Percentiles rank a stretch among this genome's conserved stretches.
phyloP scores from a whole-genome alignment of 108 stramenopile species.

The Cyclotella cryptica region DNA sequence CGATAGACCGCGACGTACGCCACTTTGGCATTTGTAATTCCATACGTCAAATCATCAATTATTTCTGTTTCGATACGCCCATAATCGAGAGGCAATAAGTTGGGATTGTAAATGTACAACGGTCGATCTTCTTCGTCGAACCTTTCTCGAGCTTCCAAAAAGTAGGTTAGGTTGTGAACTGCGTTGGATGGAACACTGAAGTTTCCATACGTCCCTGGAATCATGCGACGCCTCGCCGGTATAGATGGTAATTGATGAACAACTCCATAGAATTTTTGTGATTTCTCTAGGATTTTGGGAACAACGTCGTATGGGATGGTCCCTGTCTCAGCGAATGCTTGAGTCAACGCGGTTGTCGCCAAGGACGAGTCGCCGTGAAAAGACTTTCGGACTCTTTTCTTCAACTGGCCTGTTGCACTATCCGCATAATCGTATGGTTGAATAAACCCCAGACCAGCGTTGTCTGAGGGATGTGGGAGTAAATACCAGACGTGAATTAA shows the following conservation, averaged over 20 bases:
- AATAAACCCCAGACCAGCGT: neutral
- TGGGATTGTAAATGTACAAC: conserved; percentile 56
- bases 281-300: neutral
- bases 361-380: too few species aligned
- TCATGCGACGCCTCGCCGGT: conserved; percentile 37
- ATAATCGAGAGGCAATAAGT: conserved; percentile 40
- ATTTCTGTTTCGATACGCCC: conserved; percentile 18
- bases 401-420: neutral
- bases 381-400: neutral
- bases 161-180: conserved; percentile 43
- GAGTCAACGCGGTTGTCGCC: neutral
- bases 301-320: conserved; percentile 11
- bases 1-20: conserved; percentile 49
- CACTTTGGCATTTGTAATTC: neutral
- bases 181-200: conserved; percentile 25
- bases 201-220: neutral
- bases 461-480: neutral
- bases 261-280: conserved; percentile 14
- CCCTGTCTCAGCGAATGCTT: neutral
- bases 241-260: conserved; percentile 43
- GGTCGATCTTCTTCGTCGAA: conserved; percentile 48
- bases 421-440: neutral
- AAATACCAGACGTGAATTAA: conserved; percentile 7
- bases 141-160: conserved; percentile 27
- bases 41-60: conserved; percentile 19